phyloP scores from a whole-genome alignment of 768 basidiomycete genomes.

The Phallus indusiatus region DNA sequence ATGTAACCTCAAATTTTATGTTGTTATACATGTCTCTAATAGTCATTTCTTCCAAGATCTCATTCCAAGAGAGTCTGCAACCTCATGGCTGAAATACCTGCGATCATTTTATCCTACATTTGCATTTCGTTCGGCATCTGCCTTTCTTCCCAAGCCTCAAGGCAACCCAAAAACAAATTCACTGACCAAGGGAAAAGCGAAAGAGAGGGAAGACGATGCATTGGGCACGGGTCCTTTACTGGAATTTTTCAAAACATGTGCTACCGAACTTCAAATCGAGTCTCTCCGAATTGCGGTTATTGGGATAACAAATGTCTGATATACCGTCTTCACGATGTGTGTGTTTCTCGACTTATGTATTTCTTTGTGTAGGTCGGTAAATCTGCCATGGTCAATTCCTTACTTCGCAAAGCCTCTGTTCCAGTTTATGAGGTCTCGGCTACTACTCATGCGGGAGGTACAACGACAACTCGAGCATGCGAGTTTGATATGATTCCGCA shows the following conservation, averaged over 20 bases:
- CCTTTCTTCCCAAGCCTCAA: slow-evolving; percentile 42
- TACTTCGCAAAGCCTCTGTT: slow-evolving; percentile 42
- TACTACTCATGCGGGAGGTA: slow-evolving; percentile 46
- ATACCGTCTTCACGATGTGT: too few species aligned
- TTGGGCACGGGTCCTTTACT: slow-evolving; percentile 49
- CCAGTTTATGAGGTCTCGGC: slow-evolving; percentile 46
- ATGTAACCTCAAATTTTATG: slow-evolving; percentile 21
- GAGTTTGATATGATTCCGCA: slow-evolving; percentile 44
- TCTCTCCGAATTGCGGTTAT: slow-evolving; percentile 67
- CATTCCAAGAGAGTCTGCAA: slow-evolving; percentile 67
- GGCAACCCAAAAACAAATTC: slow-evolving; percentile 15
- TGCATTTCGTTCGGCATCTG: slow-evolving; percentile 64
- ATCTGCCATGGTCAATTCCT: slow-evolving; percentile 75
- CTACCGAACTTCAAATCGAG: slow-evolving; percentile 40
- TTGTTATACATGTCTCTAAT: neutral
- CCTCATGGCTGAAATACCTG: slow-evolving; percentile 57
- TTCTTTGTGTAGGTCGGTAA: slow-evolving; percentile 69
- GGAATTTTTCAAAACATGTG: slow-evolving; percentile 36
- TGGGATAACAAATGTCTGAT: slow-evolving; percentile 77
- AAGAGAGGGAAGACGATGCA: slow-evolving; percentile 47
- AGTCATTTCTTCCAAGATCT: slow-evolving; percentile 43
- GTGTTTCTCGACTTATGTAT: too few species aligned
- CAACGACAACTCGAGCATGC: slow-evolving; percentile 63
- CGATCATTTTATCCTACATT: slow-evolving; percentile 52
- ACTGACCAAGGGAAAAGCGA: slow-evolving; percentile 36